Base-by-base conservation (phyloP, 495 filamentous ascomycete species). In the Glonium stellatum region DNA sequence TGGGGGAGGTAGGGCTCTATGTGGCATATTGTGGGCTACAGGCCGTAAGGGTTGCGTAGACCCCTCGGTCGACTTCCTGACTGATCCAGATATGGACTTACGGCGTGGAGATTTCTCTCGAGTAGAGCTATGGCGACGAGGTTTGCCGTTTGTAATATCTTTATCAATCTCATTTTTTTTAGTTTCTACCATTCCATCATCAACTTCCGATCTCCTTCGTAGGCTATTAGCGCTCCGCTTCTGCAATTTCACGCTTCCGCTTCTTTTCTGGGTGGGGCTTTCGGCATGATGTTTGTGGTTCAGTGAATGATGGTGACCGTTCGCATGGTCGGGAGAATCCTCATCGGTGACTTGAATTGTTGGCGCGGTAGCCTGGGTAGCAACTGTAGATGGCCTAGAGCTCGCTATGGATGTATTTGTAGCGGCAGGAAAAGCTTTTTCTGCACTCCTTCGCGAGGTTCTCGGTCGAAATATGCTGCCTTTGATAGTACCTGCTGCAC, bases 391-490 rank as follows among this genome's bases (percentile, higher is more conserved):
- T 6, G 65, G 62, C 21, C 60, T 65, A 10, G 62, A 66, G 22
- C 60, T 59, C 31, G 57, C 44, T 35, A 57, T 27, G 1, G 65
- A 68, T 22, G 65, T 37, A 34, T 60, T 62, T 6, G 48, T 61
- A 4, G 48, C 50, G 19, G 23, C 11, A 18, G 54, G 34, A 27
- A 54, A 35, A 5, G 21, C 22, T 5, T 59, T 37, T 39, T 27
- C 55, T 37, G 22, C 56, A 66, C 47, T 72, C 61, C 44, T 66
- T 39, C 64, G 64, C 59, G 37, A 70, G 63, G 58, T 77, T 69
- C 61, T 77, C 5, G 77, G 64, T 23, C 81, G 78, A 69, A 93
- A 87, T 11, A 95, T 84, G 69, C 89, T 92, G 18, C 84, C 84
- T 66, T 79, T 85, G n/a, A 84, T 69, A 0, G 89, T 91, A 1